Conservation (phyloP, 2,329 filamentous ascomycete genomes). For the Thermomyces lanuginosus region DNA sequence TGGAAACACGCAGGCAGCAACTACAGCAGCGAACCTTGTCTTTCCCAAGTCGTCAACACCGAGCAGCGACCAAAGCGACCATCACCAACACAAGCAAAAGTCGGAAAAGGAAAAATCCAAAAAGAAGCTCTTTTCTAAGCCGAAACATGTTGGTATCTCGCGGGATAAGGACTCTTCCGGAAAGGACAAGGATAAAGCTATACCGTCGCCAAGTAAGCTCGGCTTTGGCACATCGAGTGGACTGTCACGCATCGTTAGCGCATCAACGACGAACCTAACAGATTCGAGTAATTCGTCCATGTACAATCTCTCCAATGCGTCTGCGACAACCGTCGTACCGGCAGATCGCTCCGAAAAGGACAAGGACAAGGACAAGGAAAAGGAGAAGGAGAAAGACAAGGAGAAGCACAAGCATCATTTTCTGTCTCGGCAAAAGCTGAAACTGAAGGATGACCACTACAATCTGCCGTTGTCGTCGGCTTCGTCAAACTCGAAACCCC, state of each 20-base stretch:
- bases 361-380: slow-evolving; percentile 17
- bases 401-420: slow-evolving; percentile 46
- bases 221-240: slow-evolving; percentile 35
- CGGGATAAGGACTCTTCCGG: slow-evolving; percentile 36
- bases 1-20: slow-evolving; percentile 38
- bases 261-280: slow-evolving; percentile 43
- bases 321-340: slow-evolving; percentile 44
- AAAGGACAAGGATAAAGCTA: slow-evolving; percentile 35
- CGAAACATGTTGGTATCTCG: slow-evolving; percentile 47
- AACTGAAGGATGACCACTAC: slow-evolving; percentile 43
- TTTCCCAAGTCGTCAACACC: slow-evolving; percentile 35
- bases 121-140: slow-evolving; percentile 54
- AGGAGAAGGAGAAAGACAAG: slow-evolving; percentile 27
- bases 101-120: slow-evolving; percentile 48
- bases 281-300: slow-evolving; percentile 43
- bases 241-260: slow-evolving; percentile 40
- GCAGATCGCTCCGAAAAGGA: slow-evolving; percentile 26
- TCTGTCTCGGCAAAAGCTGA: slow-evolving; percentile 48
- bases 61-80: slow-evolving; percentile 13
- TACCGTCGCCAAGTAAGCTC: slow-evolving; percentile 44
- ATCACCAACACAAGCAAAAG: slow-evolving; percentile 34
- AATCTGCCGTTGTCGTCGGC: slow-evolving; percentile 47
- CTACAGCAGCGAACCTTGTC: slow-evolving; percentile 45
- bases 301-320: slow-evolving; percentile 46
- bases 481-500: slow-evolving; percentile 47